Evolutionary conservation across 306 rosid species (phyloP).

Genomic region (Cicer cuneatum): DNA sequence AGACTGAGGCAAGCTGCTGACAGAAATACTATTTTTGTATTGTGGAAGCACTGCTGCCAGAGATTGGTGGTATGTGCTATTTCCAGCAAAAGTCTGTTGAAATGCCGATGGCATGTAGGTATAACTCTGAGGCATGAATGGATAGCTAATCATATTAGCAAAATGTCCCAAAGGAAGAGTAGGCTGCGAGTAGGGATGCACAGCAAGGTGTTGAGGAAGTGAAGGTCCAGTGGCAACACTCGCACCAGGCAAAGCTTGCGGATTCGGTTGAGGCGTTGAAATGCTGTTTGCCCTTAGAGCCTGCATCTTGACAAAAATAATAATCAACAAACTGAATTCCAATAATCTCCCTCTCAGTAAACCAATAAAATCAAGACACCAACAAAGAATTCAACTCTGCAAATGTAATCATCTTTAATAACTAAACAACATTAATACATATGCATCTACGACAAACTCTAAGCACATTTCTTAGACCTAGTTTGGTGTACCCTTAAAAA

Average conservation of each 20-base stretch:
- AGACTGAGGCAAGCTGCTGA: slow-evolving; percentile 95
- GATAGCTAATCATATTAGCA: slow-evolving; percentile 94
- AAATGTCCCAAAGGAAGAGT: slow-evolving; percentile 87
- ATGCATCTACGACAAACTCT: background rate
- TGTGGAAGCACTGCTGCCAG: slow-evolving; percentile 94
- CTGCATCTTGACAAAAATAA: slow-evolving; percentile 52
- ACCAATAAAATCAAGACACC: slow-evolving; percentile 29
- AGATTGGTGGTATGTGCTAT: slow-evolving; percentile 94
- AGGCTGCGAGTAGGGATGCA: slow-evolving; percentile 97
- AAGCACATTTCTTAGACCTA: background rate
- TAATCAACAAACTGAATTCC: slow-evolving; percentile 33
- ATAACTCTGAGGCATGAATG: slow-evolving; percentile 97
- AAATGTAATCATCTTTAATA: background rate
- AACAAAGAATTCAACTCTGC: slow-evolving; percentile 16
- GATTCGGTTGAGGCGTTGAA: slow-evolving; percentile 74
- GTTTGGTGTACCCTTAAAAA: background rate
- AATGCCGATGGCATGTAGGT: slow-evolving; percentile 97
- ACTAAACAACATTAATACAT: background rate
- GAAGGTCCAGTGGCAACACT: slow-evolving; percentile 86
- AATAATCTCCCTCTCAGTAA: slow-evolving; percentile 11
- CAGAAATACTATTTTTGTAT: slow-evolving; percentile 92
- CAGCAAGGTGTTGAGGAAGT: slow-evolving; percentile 90
- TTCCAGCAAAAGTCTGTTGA: slow-evolving; percentile 94
- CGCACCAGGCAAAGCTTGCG: slow-evolving; percentile 69
- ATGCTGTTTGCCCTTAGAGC: slow-evolving; percentile 75